phyloP scores from a whole-genome alignment of 179 eudicot species.

The Corrigiola litoralis region DNA sequence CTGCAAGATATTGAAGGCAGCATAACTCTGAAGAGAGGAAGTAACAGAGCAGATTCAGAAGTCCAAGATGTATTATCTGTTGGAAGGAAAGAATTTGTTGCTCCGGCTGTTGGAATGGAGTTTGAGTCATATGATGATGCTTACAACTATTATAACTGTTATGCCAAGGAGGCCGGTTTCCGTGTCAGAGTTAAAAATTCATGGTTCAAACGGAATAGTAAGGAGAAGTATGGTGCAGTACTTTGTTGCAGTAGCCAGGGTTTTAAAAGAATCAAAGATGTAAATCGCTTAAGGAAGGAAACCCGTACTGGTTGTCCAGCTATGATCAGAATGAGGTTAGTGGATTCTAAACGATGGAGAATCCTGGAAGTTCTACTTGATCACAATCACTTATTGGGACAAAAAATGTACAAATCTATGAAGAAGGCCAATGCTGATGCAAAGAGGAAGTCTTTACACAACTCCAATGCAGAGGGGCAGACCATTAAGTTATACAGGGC shows the following conservation, averaged over 20 bases:
- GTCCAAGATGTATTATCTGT: constrained; percentile 11
- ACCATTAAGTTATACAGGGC: constrained; percentile 51
- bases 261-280: constrained; percentile 56
- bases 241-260: constrained; percentile 73
- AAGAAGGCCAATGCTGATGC: constrained; percentile 31
- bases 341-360: constrained; percentile 54
- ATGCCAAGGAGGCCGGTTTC: constrained; percentile 56
- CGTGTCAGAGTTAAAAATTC: constrained; percentile 62
- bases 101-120: constrained; percentile 65
- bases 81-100: constrained; percentile 39
- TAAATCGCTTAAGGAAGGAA: constrained; percentile 52
- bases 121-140: constrained; percentile 70
- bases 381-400: constrained; percentile 57
- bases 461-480: constrained; percentile 36
- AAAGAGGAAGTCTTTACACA: constrained; percentile 28
- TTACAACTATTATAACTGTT: constrained; percentile 54
- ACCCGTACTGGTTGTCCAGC: constrained; percentile 69
- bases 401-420: constrained; percentile 38
- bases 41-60: constrained; percentile 9
- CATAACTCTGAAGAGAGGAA: constrained; percentile 11
- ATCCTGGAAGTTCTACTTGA: constrained; percentile 55
- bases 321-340: constrained; percentile 56
- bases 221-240: constrained; percentile 66
- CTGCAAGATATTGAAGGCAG: constrained; percentile 29
- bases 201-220: constrained; percentile 66